These are phyloP conservation scores for Claviceps sp. DNA, from an alignment of 2,329 filamentous ascomycete genomes.

Conservation along the genomic window DNA sequence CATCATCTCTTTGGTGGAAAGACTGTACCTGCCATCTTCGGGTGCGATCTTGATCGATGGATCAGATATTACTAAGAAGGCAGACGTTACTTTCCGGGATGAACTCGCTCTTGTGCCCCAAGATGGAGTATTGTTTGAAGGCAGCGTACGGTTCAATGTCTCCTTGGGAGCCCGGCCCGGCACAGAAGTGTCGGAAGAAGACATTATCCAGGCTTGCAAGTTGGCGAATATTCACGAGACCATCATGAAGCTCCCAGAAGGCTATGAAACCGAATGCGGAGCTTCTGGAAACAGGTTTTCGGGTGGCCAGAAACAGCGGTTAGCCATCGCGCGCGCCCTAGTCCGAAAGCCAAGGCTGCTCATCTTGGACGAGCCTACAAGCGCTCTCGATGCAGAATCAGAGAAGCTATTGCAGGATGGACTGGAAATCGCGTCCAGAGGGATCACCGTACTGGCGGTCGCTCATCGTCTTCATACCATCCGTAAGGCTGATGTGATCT, in stretches of 20 bases:
- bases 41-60: conserved; percentile 38
- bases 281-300: conserved; percentile 53
- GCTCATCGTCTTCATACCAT: conserved; percentile 32
- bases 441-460: conserved; percentile 29
- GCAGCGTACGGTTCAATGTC: conserved; percentile 35
- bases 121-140: conserved; percentile 35
- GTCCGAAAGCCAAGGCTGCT: conserved; percentile 50
- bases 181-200: conserved; percentile 34
- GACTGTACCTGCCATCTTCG: conserved; percentile 37
- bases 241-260: conserved; percentile 39
- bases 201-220: conserved; percentile 48
- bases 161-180: conserved; percentile 35
- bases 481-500: conserved; percentile 28
- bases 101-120: conserved; percentile 36
- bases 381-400: conserved; percentile 42
- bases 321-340: conserved; percentile 57
- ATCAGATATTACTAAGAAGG: conserved; percentile 6
- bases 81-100: conserved; percentile 31
- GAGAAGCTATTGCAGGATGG: conserved; percentile 43
- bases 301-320: conserved; percentile 56
- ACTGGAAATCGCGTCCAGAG: conserved; percentile 32
- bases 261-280: conserved; percentile 43
- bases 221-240: conserved; percentile 52
- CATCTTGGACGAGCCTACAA: conserved; percentile 38
- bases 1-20: conserved; percentile 32